A percentile compares a stretch with the other conserved stretches of the same genome.
phyloP scores from a whole-genome alignment of 2,329 filamentous ascomycete genomes.

The Lasiodiplodia gonubiensis region DNA sequence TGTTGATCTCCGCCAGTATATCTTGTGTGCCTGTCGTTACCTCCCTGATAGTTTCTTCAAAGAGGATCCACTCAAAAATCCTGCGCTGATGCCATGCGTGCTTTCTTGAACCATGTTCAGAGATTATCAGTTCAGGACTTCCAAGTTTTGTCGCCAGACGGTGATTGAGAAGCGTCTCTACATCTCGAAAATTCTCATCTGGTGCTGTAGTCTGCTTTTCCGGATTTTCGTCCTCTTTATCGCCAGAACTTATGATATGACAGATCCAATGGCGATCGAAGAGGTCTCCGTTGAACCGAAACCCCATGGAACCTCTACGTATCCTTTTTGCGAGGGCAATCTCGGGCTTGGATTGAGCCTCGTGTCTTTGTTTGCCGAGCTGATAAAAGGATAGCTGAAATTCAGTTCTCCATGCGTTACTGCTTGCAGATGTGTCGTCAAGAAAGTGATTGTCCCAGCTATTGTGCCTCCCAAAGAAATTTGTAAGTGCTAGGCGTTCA shows the following conservation, averaged over 20 bases:
- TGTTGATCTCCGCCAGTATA: not conserved
- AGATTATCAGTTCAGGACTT: not conserved
- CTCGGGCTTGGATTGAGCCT: not conserved
- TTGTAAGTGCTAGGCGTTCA: no score
- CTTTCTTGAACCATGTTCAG: not conserved
- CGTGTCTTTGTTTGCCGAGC: not conserved
- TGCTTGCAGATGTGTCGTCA: no score
- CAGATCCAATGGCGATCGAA: not conserved
- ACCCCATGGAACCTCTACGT: constrained; percentile 28
- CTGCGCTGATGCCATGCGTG: constrained; percentile 38
- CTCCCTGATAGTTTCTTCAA: constrained; percentile 33
- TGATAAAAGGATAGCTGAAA: no score
- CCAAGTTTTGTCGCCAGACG: no score
- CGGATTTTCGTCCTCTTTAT: no score
- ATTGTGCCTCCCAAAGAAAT: no score
- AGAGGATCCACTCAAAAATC: constrained; percentile 38
- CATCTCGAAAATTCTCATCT: no score
- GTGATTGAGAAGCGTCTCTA: no score
- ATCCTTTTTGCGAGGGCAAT: not conserved
- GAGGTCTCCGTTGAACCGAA: constrained; percentile 38
- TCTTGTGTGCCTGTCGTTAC: not conserved
- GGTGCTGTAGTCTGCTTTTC: no score
- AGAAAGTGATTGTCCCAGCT: no score
- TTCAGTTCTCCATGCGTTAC: no score
- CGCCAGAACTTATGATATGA: not conserved